These are phyloP conservation scores for Phytophthora citricola DNA, from an alignment of 352 stramenopile genomes.

Conservation along the genomic window DNA sequence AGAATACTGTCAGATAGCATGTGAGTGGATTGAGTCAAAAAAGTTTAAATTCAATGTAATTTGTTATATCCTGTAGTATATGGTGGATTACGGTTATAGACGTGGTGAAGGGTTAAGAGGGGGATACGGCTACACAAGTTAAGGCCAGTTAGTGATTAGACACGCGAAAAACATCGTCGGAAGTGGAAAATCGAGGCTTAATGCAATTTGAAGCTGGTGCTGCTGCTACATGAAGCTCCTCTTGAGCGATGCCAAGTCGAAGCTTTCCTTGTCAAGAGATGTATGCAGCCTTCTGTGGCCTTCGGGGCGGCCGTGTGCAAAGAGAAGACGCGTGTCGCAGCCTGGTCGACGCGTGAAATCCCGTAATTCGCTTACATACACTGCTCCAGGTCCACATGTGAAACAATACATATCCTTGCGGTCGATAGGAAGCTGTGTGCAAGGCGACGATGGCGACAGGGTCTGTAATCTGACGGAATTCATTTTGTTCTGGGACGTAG, in stretches of 20 bases:
- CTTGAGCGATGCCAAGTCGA: neutral
- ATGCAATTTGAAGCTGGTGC: neutral
- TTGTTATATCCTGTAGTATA: neutral
- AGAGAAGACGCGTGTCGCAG: conserved; percentile 12
- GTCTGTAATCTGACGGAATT: too few relatives aligned
- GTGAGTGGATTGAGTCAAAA: neutral
- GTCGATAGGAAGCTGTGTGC: too few relatives aligned
- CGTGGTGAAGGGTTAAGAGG: neutral
- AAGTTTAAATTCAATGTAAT: neutral
- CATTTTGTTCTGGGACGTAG: too few relatives aligned
- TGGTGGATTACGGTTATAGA: neutral
- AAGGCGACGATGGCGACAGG: too few relatives aligned
- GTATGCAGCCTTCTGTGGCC: neutral
- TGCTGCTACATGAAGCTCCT: neutral
- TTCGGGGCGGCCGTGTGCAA: neutral
- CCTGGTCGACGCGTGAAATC: conserved; percentile 11
- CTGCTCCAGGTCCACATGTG: neutral
- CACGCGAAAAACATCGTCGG: neutral
- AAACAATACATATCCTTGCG: neutral
- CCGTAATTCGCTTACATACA: conserved; percentile 11
- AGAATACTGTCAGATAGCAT: conserved; percentile 7
- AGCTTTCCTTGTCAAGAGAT: too few relatives aligned
- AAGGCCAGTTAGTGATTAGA: conserved; percentile 15
- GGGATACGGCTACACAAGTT: neutral
- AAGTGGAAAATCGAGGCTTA: neutral